Evolutionary conservation across 768 basidiomycete genomes (phyloP).

Genomic region (Clavulina sp.): DNA sequence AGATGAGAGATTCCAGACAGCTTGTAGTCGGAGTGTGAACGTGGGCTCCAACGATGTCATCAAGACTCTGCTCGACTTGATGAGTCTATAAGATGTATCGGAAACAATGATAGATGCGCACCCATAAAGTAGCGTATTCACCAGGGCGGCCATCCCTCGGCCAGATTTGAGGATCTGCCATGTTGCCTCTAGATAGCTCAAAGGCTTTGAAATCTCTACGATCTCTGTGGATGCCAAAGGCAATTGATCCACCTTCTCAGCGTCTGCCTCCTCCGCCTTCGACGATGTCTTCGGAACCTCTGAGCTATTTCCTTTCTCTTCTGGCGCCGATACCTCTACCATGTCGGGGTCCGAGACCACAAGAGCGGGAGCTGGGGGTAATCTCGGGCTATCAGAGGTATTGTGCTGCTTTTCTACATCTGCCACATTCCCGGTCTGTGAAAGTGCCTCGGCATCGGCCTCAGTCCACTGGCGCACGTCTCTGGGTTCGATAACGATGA

Average conservation of each 20-base stretch:
- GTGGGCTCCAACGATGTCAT: not conserved
- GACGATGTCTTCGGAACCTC: not conserved
- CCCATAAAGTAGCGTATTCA: not conserved
- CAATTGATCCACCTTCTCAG: not conserved
- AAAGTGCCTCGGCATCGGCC: too few species aligned
- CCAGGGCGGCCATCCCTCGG: not conserved
- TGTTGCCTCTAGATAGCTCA: not conserved
- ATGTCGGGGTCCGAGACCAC: not conserved
- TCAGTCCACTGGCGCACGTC: constrained; percentile 29
- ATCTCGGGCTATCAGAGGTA: not conserved
- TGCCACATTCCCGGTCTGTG: too few species aligned
- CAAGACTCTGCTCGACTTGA: not conserved
- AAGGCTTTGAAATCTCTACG: not conserved
- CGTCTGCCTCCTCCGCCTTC: too few species aligned
- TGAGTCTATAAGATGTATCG: not conserved
- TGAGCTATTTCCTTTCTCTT: not conserved
- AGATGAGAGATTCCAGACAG: not conserved
- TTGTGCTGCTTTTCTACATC: not conserved
- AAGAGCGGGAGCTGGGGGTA: not conserved
- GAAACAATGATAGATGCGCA: not conserved
- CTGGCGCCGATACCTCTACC: not conserved
- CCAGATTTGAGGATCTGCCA: not conserved
- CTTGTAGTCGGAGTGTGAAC: not conserved
- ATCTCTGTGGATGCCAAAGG: not conserved
- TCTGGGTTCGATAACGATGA: constrained; percentile 40